Conservation (phyloP, 1,284 basidiomycete genomes). For the Apiotrichum siamense region DNA sequence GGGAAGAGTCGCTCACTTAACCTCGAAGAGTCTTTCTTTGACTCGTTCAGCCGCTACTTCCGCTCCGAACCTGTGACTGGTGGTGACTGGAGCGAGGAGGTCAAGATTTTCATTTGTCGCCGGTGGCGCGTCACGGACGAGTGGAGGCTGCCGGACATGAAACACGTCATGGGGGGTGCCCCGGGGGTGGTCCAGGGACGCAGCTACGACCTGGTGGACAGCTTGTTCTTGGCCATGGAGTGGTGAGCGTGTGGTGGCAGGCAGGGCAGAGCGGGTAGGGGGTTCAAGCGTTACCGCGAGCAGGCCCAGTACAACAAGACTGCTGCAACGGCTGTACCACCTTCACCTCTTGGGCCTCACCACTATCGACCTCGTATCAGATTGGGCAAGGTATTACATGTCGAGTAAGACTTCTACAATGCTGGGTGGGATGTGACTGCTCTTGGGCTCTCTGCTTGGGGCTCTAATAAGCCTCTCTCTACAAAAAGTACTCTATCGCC, state of each 20-base stretch:
- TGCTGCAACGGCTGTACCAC: too few relatives aligned
- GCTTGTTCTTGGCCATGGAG: constrained; percentile 35
- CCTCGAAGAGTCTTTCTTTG: constrained; percentile 45
- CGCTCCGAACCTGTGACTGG: constrained; percentile 33
- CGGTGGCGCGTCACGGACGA: constrained; percentile 34
- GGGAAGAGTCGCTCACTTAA: constrained; percentile 40
- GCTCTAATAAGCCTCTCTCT: constrained; percentile 11
- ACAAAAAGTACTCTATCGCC: constrained; percentile 45
- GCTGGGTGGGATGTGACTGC: constrained; percentile 10
- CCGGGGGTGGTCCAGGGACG: constrained; percentile 32
- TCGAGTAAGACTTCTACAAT: constrained; percentile 10
- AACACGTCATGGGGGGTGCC: constrained; percentile 35
- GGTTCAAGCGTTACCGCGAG: too few relatives aligned
- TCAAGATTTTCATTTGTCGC: constrained; percentile 37
- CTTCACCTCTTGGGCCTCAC: too few relatives aligned
- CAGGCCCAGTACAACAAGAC: too few relatives aligned
- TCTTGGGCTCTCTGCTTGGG: background rate
- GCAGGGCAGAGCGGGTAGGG: background rate
- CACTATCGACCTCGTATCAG: background rate
- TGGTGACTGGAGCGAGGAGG: constrained; percentile 21
- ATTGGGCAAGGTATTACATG: constrained; percentile 9
- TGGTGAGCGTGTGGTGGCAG: constrained; percentile 14
- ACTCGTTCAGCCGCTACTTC: constrained; percentile 38
- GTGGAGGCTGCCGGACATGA: constrained; percentile 31
- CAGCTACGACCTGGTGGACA: constrained; percentile 34